Base-by-base conservation (phyloP, 306 rosid species). In the Prunus padus region DNA sequence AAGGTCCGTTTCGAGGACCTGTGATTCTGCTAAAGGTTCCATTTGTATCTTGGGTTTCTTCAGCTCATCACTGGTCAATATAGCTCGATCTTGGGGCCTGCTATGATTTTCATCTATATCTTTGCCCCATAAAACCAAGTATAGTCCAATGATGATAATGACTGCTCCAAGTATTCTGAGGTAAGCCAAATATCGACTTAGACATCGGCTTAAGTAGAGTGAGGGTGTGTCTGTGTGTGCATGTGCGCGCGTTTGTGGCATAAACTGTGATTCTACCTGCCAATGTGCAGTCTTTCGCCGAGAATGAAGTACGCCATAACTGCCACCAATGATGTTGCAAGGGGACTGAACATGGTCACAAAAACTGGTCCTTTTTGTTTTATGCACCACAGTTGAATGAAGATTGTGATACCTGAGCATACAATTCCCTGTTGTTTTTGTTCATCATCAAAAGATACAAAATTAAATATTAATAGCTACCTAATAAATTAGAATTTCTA, bases 111-210 rank as follows among this genome's bases (percentile, higher is more conserved):
- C 61, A 62, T 87, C 83, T 45, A 37, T 47, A 70, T 76, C 86
- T 74, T 85, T 83, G 37, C 87, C 87, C 91, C 89, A 81, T 51
- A 81, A 50, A 13, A 83, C 86, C 65, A 83, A 49, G 83, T 83
- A 85, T 2, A 81, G 80, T 26, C 83, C 86, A 4, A 79, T 56
- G 71, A 83, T 76, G 33, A 87, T 76, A 71, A 79, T 50, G 33
- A 73, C 60, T 5, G 75, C 87, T 80, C 89, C 91, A 75, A 81
- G 23, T 73, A 85, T 67, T 76, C 86, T 87, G 86, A 66, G 65
- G 54, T 73, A 12, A 55, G 69, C 57, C 30, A 71, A 51, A 65
- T 45, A 28, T 66, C 54, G 46, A 73, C 15, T 73, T 56, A 59
- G 74, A 56, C 50, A 52, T 33, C 46, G 3, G n/a, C 31, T 52